These are phyloP conservation scores for Catharanthus roseus DNA, from an alignment of 257 asterid genomes.

Conservation along the genomic window DNA sequence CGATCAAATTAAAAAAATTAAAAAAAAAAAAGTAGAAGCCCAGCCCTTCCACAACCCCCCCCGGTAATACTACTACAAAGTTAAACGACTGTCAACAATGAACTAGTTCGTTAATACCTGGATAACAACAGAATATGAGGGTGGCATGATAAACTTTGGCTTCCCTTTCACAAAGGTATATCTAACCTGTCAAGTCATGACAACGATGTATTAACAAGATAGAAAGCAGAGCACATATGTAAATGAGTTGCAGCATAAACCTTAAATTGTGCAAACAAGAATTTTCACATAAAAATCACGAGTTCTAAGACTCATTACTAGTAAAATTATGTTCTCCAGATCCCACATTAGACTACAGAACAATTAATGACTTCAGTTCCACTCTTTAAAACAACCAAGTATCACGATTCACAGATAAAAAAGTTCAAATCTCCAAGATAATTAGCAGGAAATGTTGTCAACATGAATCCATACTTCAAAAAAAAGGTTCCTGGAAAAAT, in stretches of 20 bases:
- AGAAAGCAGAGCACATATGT: not conserved
- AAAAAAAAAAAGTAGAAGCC: not conserved
- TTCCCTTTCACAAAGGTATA: slow-evolving; percentile 57
- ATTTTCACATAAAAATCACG: not conserved
- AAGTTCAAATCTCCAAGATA: not conserved
- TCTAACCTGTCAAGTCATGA: slow-evolving; percentile 45
- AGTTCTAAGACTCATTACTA: not conserved
- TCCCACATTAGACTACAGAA: not conserved
- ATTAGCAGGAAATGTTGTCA: not conserved
- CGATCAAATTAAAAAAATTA: no score
- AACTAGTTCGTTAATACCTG: slow-evolving; percentile 45
- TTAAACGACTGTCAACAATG: not conserved
- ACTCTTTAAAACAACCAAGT: not conserved
- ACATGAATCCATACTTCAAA: not conserved
- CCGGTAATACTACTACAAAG: no score
- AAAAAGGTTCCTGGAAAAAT: not conserved
- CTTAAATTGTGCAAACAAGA: not conserved
- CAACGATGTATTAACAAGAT: slow-evolving; percentile 1
- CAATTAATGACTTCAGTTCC: not conserved
- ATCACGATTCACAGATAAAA: not conserved
- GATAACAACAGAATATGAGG: slow-evolving; percentile 61
- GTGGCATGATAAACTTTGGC: slow-evolving; percentile 67
- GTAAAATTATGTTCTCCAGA: not conserved
- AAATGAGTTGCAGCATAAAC: not conserved
- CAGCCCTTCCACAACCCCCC: no score